Percentiles rank a stretch among this genome's conserved stretches.
phyloP scores from a whole-genome alignment of 768 basidiomycete genomes.

The Rhizopogon salebrosus region DNA sequence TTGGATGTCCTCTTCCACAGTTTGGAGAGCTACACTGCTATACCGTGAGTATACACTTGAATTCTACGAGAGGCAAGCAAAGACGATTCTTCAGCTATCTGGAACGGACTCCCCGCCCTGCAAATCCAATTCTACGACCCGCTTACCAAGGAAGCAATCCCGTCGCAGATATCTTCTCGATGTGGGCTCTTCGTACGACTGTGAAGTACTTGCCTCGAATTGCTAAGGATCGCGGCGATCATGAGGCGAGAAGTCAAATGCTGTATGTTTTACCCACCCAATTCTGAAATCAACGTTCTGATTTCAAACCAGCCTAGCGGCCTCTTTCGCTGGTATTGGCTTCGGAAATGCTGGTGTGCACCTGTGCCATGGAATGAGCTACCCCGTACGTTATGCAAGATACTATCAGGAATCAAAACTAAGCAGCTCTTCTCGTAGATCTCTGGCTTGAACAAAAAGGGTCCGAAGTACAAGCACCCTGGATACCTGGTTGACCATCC shows the following conservation, averaged over 20 bases:
- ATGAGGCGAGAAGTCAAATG: conserved; percentile 87
- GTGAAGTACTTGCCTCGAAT: conserved; percentile 87
- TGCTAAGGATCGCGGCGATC: conserved; percentile 70
- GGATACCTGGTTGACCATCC: conserved; percentile 84
- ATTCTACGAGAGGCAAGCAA: not conserved
- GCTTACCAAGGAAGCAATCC: conserved; percentile 94
- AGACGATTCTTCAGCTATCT: conserved; percentile 54
- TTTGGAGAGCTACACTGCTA: conserved; percentile 90
- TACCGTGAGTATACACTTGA: conserved; percentile 54
- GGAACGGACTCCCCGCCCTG: conserved; percentile 83
- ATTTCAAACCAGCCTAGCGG: conserved; percentile 56
- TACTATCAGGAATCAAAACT: not conserved
- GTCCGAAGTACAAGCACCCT: conserved; percentile 87
- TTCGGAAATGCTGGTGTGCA: conserved; percentile 94
- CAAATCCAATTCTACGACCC: conserved; percentile 86
- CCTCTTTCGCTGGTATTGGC: conserved; percentile 93
- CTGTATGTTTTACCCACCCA: conserved; percentile 45
- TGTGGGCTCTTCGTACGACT: conserved; percentile 89
- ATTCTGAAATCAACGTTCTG: not conserved
- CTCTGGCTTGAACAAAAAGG: conserved; percentile 90
- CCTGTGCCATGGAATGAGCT: conserved; percentile 86
- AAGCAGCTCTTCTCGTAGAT: conserved; percentile 44
- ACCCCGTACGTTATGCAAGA: conserved; percentile 52
- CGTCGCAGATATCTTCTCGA: conserved; percentile 92
- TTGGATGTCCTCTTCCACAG: conserved; percentile 96